Conservation (phyloP, 2,329 filamentous ascomycete species). For the Metarhizium brunneum region DNA sequence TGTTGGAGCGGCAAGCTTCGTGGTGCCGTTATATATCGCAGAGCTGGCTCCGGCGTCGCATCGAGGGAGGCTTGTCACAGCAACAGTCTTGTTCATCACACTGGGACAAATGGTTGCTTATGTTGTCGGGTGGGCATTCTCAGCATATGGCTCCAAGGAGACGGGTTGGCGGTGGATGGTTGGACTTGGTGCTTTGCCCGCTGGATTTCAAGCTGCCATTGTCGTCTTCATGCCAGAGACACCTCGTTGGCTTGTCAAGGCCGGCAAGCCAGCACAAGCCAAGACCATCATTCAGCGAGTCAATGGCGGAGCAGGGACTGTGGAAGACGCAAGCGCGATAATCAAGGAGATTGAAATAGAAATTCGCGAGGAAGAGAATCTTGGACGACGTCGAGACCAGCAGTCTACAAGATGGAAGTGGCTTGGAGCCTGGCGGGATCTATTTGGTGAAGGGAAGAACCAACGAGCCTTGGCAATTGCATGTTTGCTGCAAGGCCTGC, state of each 20-base stretch:
- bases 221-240: slow-evolving; percentile 75
- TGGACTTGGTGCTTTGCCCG: slow-evolving; percentile 71
- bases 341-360: slow-evolving; percentile 65
- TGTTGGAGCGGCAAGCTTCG: slow-evolving; percentile 69
- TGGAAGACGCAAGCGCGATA: slow-evolving; percentile 45
- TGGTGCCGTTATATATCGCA: slow-evolving; percentile 80
- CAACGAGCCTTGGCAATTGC: slow-evolving; percentile 73
- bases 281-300: slow-evolving; percentile 55
- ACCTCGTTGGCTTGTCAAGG: slow-evolving; percentile 75
- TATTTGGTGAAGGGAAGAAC: slow-evolving; percentile 52
- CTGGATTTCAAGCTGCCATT: slow-evolving; percentile 58
- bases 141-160: slow-evolving; percentile 36
- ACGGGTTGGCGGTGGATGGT: slow-evolving; percentile 89
- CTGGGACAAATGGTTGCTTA: slow-evolving; percentile 86
- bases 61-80: slow-evolving; percentile 71
- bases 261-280: slow-evolving; percentile 52
- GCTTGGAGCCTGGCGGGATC: slow-evolving; percentile 41
- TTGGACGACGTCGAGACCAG: slow-evolving; percentile 25
- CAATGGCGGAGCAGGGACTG: slow-evolving; percentile 41
- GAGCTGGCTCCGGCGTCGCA: slow-evolving; percentile 72
- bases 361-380: slow-evolving; percentile 59
- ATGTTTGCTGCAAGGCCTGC: slow-evolving; percentile 75
- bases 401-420: slow-evolving; percentile 23
- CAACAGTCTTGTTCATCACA: slow-evolving; percentile 76
- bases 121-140: slow-evolving; percentile 68